Conservation (phyloP, 768 basidiomycete genomes). For the Termitomyces sp. region DNA sequence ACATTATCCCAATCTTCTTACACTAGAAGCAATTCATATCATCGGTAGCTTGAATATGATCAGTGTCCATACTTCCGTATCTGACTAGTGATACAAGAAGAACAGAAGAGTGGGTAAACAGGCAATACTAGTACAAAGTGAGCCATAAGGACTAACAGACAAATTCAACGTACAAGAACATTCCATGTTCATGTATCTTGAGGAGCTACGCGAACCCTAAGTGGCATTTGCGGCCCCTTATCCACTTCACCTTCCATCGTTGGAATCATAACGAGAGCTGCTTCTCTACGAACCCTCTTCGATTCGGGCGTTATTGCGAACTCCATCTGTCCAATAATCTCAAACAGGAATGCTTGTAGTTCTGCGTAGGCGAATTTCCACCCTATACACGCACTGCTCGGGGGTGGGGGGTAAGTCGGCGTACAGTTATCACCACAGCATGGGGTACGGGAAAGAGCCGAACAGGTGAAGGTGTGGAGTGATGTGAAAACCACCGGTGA, state of each 20-base stretch:
- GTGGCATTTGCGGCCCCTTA: slow-evolving; percentile 35
- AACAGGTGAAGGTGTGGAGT: not conserved
- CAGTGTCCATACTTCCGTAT: not conserved
- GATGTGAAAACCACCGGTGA: not conserved
- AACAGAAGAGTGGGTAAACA: not conserved
- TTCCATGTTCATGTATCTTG: slow-evolving; percentile 9
- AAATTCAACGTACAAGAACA: not conserved
- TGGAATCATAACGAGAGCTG: slow-evolving; percentile 34
- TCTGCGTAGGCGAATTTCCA: slow-evolving; percentile 42
- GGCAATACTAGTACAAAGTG: not conserved
- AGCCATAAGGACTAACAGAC: not conserved
- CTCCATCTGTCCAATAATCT: slow-evolving; percentile 48
- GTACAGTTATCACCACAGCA: not conserved
- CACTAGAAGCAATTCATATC: not conserved
- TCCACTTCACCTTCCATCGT: slow-evolving; percentile 35
- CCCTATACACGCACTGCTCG: slow-evolving; percentile 26
- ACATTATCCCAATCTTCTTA: not conserved
- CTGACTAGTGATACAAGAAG: not conserved
- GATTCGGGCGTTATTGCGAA: slow-evolving; percentile 35
- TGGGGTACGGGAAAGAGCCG: not conserved
- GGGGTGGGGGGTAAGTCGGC: no score
- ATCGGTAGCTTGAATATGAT: not conserved
- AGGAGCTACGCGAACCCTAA: slow-evolving; percentile 28
- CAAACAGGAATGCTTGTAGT: slow-evolving; percentile 54
- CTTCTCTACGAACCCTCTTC: slow-evolving; percentile 29